These are phyloP conservation scores for Emergomyces africanus DNA, from an alignment of 2,329 filamentous ascomycete genomes.

Conservation along the genomic window DNA sequence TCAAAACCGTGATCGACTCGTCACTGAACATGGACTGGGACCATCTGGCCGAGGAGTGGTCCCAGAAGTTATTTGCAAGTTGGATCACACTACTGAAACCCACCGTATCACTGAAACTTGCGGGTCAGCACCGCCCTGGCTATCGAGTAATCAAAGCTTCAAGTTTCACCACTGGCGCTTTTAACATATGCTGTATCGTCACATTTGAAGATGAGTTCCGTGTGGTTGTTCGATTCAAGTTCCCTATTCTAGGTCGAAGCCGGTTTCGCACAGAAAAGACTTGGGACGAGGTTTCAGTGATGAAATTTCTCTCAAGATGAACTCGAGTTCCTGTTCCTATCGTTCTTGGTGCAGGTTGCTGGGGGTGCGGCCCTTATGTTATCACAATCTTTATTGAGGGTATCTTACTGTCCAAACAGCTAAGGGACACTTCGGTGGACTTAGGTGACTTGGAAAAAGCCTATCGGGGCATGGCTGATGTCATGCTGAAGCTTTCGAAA, in stretches of 20 bases:
- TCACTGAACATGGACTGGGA: slow-evolving; percentile 5
- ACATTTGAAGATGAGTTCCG: slow-evolving; percentile 12
- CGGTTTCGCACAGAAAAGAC: slow-evolving; percentile 4
- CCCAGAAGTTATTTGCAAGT: slow-evolving; percentile 5
- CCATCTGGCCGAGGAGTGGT: slow-evolving; percentile 7
- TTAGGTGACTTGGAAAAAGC: slow-evolving; percentile 5
- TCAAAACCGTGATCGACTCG: neutral
- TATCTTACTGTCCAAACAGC: slow-evolving; percentile 5
- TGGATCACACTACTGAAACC: slow-evolving; percentile 7
- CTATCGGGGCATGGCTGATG: slow-evolving; percentile 6
- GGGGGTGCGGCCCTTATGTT: slow-evolving; percentile 3
- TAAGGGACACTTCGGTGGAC: slow-evolving; percentile 7
- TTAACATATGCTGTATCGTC: slow-evolving; percentile 14
- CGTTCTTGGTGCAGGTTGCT: slow-evolving; percentile 1
- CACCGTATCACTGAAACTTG: slow-evolving; percentile 6
- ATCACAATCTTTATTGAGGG: slow-evolving; percentile 8
- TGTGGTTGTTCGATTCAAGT: slow-evolving; percentile 13
- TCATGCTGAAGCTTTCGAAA: slow-evolving; percentile 10
- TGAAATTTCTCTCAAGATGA: slow-evolving; percentile 1
- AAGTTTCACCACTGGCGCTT: slow-evolving; percentile 9
- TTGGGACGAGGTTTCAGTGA: slow-evolving; percentile 1
- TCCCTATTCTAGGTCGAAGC: slow-evolving; percentile 8
- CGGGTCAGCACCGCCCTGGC: slow-evolving; percentile 4
- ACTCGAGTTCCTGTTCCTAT: slow-evolving; percentile 2
- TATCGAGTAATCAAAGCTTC: neutral